These are phyloP conservation scores for Musa acuminata DNA, from an alignment of 176 grass and related monocot species.

Conservation along the genomic window DNA sequence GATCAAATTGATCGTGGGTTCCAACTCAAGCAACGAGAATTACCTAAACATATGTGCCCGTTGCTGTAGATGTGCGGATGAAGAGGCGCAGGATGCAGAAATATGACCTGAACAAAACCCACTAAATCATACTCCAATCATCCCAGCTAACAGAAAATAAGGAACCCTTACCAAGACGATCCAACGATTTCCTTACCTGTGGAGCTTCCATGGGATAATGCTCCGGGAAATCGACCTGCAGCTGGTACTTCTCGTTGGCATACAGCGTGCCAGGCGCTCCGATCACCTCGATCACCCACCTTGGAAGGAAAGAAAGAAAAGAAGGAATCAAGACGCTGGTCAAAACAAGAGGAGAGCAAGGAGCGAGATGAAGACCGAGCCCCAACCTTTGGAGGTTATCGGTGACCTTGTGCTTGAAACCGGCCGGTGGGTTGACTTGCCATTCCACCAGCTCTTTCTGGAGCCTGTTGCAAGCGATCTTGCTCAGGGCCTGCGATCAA, in stretches of 20 bases:
- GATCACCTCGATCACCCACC: slow-evolving; percentile 80
- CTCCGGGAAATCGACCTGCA: slow-evolving; percentile 96
- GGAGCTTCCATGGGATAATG: slow-evolving; percentile 99
- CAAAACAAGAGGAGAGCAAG: not conserved
- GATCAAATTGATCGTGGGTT: not conserved
- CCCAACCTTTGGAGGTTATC: slow-evolving; percentile 82
- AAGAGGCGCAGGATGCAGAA: slow-evolving; percentile 74
- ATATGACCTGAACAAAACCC: slow-evolving; percentile 60
- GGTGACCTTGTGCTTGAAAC: slow-evolving; percentile 70
- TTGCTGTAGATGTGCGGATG: slow-evolving; percentile 97
- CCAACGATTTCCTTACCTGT: slow-evolving; percentile 31
- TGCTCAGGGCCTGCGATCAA: slow-evolving; percentile 65
- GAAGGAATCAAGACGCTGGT: no score
- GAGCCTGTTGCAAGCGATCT: slow-evolving; percentile 83
- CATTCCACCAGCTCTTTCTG: slow-evolving; percentile 95
- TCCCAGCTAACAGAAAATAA: slow-evolving; percentile 5
- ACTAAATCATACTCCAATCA: not conserved
- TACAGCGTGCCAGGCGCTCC: slow-evolving; percentile 75
- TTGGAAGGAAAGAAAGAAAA: slow-evolving; percentile 7
- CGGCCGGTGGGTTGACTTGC: slow-evolving; percentile 64
- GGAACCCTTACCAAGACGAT: not conserved
- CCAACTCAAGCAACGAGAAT: not conserved
- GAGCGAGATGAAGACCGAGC: slow-evolving; percentile 5
- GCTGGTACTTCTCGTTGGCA: slow-evolving; percentile 64
- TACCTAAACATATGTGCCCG: slow-evolving; percentile 97